Percentiles rank a stretch among this genome's conserved stretches.
phyloP scores from a whole-genome alignment of 225 moss, liverwort and hornwort genomes.

The Straminergon stramineum region DNA sequence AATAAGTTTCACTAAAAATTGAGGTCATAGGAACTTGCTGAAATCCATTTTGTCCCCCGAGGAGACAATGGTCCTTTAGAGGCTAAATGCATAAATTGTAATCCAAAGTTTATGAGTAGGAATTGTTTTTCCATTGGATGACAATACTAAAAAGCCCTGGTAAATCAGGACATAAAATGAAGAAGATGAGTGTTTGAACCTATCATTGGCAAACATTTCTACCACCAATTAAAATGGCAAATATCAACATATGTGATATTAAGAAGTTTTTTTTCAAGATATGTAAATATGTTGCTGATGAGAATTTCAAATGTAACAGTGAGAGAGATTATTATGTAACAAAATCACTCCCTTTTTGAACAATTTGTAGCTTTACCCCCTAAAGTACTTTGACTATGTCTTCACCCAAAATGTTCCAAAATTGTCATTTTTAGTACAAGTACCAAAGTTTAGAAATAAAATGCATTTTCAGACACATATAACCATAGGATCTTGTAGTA shows the following conservation, averaged over 20 bases:
- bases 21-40: no score
- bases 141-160: not conserved
- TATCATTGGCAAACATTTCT: not conserved
- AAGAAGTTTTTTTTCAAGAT: not conserved
- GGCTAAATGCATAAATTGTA: not conserved
- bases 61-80: no score
- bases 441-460: no score
- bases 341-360: not conserved
- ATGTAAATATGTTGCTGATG: not conserved
- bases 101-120: not conserved
- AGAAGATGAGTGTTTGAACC: not conserved
- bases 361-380: not conserved
- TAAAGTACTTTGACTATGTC: no score
- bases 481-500: no score
- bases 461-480: no score
- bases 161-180: not conserved
- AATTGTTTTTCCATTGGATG: accelerated
- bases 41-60: no score
- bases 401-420: no score
- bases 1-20: no score
- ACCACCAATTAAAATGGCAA: not conserved
- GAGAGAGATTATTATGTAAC: not conserved
- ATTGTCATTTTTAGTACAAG: no score
- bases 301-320: not conserved
- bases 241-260: not conserved